Evolutionary conservation across 1,284 basidiomycete species (phyloP).

Genomic region (Pyrrhoderma lamaoense): DNA sequence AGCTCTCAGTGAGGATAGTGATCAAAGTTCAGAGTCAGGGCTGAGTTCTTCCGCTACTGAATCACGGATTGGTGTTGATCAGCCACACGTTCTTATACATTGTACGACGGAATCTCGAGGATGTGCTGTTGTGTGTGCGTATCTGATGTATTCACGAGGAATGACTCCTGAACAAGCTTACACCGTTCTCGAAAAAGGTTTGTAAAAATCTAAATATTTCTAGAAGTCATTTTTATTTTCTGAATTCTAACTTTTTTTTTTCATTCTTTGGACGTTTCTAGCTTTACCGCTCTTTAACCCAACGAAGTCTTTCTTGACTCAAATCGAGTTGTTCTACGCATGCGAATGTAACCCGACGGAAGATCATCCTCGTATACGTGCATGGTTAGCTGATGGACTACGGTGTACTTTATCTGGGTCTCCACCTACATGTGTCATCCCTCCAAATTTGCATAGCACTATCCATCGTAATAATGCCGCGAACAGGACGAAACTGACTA

Average conservation of each 20-base stretch:
- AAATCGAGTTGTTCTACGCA: constrained; percentile 40
- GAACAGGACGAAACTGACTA: background rate
- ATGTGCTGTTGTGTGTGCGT: constrained; percentile 14
- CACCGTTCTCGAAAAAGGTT: constrained; percentile 35
- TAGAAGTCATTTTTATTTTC: background rate
- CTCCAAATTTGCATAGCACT: too few relatives aligned
- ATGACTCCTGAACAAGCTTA: constrained; percentile 32
- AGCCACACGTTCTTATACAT: constrained; percentile 10
- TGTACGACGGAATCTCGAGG: constrained; percentile 14
- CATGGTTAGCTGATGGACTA: constrained; percentile 26
- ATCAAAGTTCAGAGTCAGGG: constrained; percentile 6
- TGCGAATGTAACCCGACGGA: constrained; percentile 36
- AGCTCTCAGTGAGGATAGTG: background rate
- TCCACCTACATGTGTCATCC: background rate
- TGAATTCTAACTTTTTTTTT: background rate
- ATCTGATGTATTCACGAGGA: constrained; percentile 33
- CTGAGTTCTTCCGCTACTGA: background rate
- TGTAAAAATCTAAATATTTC: constrained; percentile 20
- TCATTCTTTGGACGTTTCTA: constrained; percentile 22
- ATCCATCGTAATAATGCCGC: background rate
- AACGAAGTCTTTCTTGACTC: constrained; percentile 39
- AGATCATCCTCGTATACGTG: constrained; percentile 33
- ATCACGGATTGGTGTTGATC: background rate
- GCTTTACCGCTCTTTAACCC: constrained; percentile 51
- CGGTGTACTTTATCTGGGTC: background rate